Conservation (phyloP, 805 yeast species). For the Brettanomyces anomalus region DNA sequence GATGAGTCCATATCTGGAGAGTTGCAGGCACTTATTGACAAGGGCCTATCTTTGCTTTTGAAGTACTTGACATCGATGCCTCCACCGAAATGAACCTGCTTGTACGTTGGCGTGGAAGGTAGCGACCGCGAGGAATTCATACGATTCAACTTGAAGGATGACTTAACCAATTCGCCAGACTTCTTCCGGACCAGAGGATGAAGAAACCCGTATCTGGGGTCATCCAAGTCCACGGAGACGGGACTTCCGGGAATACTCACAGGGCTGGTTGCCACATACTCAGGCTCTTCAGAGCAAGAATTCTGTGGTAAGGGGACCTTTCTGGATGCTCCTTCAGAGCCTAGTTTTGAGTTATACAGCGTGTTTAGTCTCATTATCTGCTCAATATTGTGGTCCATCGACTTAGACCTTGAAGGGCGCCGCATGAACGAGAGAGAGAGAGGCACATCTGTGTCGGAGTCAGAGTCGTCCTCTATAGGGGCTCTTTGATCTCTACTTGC, state of each 20-base stretch:
- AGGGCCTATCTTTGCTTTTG: slow-evolving; percentile 64
- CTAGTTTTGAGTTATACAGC: slow-evolving; percentile 15
- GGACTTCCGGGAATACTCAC: neutral
- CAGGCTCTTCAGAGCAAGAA: neutral
- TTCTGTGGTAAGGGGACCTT: neutral
- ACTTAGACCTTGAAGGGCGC: slow-evolving; percentile 23
- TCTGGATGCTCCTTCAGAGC: neutral
- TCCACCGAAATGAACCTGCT: slow-evolving; percentile 82
- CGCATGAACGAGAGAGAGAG: slow-evolving; percentile 25
- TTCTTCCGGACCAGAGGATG: slow-evolving; percentile 62
- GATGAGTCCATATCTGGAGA: slow-evolving; percentile 41
- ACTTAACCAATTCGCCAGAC: slow-evolving; percentile 78
- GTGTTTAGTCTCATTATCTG: slow-evolving; percentile 25
- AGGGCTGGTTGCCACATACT: neutral
- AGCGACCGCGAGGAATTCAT: slow-evolving; percentile 28
- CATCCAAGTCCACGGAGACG: neutral
- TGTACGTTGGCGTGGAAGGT: slow-evolving; percentile 51
- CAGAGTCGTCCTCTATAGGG: neutral
- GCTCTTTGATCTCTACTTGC: neutral
- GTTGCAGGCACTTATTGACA: slow-evolving; percentile 59
- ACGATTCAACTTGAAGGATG: slow-evolving; percentile 46
- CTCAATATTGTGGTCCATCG: slow-evolving; percentile 12
- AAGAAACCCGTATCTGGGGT: slow-evolving; percentile 7
- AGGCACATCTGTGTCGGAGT: slow-evolving; percentile 15
- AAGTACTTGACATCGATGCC: slow-evolving; percentile 66